Evolutionary conservation across 2,329 filamentous ascomycete genomes (phyloP).

Genomic region (Epicoccum sorghinum): DNA sequence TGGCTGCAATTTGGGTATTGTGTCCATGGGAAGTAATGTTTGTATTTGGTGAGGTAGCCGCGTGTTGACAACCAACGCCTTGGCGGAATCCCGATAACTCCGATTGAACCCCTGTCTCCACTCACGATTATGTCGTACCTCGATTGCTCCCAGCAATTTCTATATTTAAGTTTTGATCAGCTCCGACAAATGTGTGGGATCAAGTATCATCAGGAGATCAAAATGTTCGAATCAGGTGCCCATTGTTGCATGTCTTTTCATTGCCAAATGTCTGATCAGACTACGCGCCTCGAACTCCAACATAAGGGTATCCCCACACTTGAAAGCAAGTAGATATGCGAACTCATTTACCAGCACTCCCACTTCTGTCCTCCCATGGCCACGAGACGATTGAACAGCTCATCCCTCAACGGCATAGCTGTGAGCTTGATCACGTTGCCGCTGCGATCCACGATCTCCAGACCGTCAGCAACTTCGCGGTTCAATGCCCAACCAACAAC

Average conservation of each 20-base stretch:
- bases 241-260: background rate
- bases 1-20: constrained; percentile 18
- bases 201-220: background rate
- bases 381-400: constrained; percentile 79
- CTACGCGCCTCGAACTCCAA: background rate
- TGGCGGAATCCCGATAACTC: constrained; percentile 11
- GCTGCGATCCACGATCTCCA: constrained; percentile 67
- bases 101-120: constrained; percentile 13
- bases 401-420: constrained; percentile 73
- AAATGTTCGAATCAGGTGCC: no score
- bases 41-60: constrained; percentile 19
- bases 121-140: background rate
- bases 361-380: constrained; percentile 83
- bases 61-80: constrained; percentile 17
- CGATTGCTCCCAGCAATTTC: no score
- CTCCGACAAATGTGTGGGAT: no score
- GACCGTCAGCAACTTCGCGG: constrained; percentile 74
- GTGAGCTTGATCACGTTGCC: constrained; percentile 69
- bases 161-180: no score
- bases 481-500: constrained; percentile 80
- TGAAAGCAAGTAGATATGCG: background rate
- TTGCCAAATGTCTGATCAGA: background rate
- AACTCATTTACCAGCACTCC: constrained; percentile 69
- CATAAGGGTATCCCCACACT: background rate
- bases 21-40: constrained; percentile 25